phyloP scores from a whole-genome alignment of 164 flowering plant genomes.

The Vitis riparia region DNA sequence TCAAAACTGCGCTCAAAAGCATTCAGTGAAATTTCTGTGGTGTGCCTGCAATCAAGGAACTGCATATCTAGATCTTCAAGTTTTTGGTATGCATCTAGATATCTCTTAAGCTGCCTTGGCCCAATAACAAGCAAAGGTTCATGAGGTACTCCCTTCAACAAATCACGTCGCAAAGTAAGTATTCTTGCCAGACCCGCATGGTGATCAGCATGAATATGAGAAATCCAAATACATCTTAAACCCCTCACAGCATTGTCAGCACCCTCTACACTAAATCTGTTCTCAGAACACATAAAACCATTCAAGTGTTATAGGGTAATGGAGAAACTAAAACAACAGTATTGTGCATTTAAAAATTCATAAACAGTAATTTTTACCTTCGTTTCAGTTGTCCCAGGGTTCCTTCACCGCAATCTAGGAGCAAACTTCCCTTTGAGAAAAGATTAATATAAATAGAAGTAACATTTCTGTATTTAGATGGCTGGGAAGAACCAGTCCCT shows the following conservation, averaged over 20 bases:
- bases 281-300: slow-evolving; percentile 4
- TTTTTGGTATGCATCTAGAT: slow-evolving; percentile 81
- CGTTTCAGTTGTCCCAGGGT: slow-evolving; percentile 95
- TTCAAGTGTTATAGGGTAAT: neutral
- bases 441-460: slow-evolving; percentile 83
- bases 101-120: slow-evolving; percentile 76
- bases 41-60: slow-evolving; percentile 80
- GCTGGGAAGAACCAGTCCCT: slow-evolving; percentile 98
- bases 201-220: slow-evolving; percentile 99
- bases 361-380: slow-evolving; percentile 45
- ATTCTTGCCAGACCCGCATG: slow-evolving; percentile 93
- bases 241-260: slow-evolving; percentile 77
- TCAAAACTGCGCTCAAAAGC: slow-evolving; percentile 29
- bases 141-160: slow-evolving; percentile 62
- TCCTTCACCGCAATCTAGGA: slow-evolving; percentile 98
- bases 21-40: slow-evolving; percentile 55
- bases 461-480: slow-evolving; percentile 96
- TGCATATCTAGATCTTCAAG: slow-evolving; percentile 92
- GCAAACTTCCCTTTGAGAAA: slow-evolving; percentile 84
- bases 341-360: neutral
- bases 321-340: neutral
- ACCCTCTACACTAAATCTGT: slow-evolving; percentile 81
- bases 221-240: slow-evolving; percentile 82
- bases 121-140: slow-evolving; percentile 87
- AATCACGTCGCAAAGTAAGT: slow-evolving; percentile 74